Evolutionary conservation across 768 basidiomycete genomes (phyloP), one percentile per base, ranked within the genome.

Genomic region (Mycena olivaceomarginata): DNA sequence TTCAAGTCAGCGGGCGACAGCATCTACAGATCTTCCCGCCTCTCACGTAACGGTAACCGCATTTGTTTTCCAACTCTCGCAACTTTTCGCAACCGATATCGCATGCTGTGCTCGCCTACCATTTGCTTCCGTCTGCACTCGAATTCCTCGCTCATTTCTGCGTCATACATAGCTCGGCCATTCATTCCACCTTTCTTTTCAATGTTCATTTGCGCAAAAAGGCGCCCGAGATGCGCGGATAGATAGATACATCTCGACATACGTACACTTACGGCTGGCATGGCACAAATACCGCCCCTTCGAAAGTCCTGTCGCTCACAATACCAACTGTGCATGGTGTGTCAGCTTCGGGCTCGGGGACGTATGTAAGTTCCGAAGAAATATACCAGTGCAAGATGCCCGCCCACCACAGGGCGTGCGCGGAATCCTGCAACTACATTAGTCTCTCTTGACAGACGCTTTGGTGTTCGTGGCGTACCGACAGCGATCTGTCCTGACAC

Each of bases 371-470:
- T 45, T 10, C 15, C 40, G n/a, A 43, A 67, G 65, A 57, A 11
- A 68, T 85, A 78, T 77, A 91, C 90, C 86, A 86, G 86, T 70
- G 87, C 87, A 10, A 88, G 79, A 83, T 92, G 91, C 45, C 90
- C 92, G 15, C 91, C 91, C 7, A 90, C 91, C 22, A 92, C 92
- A 5, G 92, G 91, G 10, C 92, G 86, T 7, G 91, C 91, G 59
- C 88, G 86, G 87, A 92, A 92, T n/a, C 5, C 31, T 31, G 3
- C 31, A 31, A 3, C 4, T 31, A 31, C 4, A 3, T 31, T 31
- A 31, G 31, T 31, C 31, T 31, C 31, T 31, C 31, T 31, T 31
- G 31, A 31, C 31, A 31, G 31, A 31, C 31, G 31, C 31, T 31
- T 31, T 31, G 31, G 31, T 31, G 31, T 31, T 31, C 31, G 31